Conservation (phyloP, 2,329 filamentous ascomycete genomes). For the Colletotrichum eremochloae region DNA sequence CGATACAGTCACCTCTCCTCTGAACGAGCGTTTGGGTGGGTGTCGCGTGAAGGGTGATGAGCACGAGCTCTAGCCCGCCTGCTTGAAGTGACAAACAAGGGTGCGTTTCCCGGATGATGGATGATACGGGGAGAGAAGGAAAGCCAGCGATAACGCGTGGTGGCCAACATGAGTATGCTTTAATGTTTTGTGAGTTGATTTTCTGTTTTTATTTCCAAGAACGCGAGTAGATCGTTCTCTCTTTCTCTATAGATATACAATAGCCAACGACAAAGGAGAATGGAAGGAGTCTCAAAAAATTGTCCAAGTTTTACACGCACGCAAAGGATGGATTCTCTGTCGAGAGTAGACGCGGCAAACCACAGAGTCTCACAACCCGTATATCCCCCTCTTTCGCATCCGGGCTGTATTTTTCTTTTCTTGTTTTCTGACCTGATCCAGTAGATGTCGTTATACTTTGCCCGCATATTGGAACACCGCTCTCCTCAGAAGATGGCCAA, state of each 20-base stretch:
- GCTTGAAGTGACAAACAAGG: neutral
- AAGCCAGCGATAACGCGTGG: too few relatives aligned
- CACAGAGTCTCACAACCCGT: neutral
- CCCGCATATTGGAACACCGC: neutral
- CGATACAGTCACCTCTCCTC: conserved; percentile 50
- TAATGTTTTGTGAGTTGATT: neutral
- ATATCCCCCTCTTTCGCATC: neutral
- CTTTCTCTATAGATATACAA: conserved; percentile 7
- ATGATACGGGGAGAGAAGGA: neutral
- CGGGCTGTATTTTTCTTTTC: neutral
- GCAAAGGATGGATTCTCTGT: neutral
- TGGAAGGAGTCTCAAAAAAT: neutral
- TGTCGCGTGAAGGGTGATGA: too few relatives aligned
- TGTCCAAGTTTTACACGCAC: conserved; percentile 4
- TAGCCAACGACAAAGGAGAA: conserved; percentile 1
- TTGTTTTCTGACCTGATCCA: neutral
- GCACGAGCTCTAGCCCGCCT: neutral
- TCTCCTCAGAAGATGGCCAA: neutral
- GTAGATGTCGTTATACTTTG: too few relatives aligned
- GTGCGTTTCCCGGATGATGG: neutral
- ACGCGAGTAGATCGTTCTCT: neutral
- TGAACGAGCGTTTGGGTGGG: too few relatives aligned
- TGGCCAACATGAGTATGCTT: neutral
- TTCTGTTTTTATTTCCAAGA: neutral
- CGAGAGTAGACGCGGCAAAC: neutral